A percentile compares a stretch with the other conserved stretches of the same genome.
Conservation (phyloP, 73 alveolate genomes). For the Paramecium tetraurelia region DNA sequence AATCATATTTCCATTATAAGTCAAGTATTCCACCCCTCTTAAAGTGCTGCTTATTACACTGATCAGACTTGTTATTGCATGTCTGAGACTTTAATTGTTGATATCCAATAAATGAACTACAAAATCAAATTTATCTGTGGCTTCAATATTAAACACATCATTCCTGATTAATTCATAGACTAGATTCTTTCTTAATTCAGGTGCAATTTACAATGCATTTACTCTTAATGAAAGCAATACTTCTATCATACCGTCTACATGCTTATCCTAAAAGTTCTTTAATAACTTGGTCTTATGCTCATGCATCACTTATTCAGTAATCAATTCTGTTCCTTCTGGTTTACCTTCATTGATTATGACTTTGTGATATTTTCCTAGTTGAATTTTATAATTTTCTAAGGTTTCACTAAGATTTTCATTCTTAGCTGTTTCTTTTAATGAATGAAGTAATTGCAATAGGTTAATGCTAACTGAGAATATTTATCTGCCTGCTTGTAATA, state of each 20-base stretch:
- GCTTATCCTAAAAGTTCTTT: conserved; percentile 82
- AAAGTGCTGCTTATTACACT: conserved; percentile 87
- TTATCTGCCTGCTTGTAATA: conserved; percentile 88
- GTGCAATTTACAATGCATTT: conserved; percentile 95
- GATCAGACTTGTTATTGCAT: conserved; percentile 90
- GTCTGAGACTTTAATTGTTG: conserved; percentile 87
- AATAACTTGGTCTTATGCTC: conserved; percentile 95
- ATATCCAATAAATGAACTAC: conserved; percentile 85
- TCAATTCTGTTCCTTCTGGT: conserved; percentile 81
- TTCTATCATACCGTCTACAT: conserved; percentile 86
- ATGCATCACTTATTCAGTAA: conserved; percentile 88
- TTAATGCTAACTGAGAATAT: conserved; percentile 91
- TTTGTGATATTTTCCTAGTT: conserved; percentile 95
- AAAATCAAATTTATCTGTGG: conserved; percentile 72
- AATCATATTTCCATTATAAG: conserved; percentile 75
- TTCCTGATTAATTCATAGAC: conserved; percentile 88
- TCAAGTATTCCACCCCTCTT: conserved; percentile 93
- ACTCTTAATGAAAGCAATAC: conserved; percentile 94
- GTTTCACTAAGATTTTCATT: conserved; percentile 88
- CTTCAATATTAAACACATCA: conserved; percentile 90
- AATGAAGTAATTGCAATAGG: conserved; percentile 83
- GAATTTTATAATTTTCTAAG: conserved; percentile 87
- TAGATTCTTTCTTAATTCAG: conserved; percentile 89
- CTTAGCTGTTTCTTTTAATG: conserved; percentile 85
- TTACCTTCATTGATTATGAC: conserved; percentile 89